These are phyloP conservation scores for Cordyceps tenuipes DNA, from an alignment of 2,329 filamentous ascomycete genomes.

Conservation along the genomic window DNA sequence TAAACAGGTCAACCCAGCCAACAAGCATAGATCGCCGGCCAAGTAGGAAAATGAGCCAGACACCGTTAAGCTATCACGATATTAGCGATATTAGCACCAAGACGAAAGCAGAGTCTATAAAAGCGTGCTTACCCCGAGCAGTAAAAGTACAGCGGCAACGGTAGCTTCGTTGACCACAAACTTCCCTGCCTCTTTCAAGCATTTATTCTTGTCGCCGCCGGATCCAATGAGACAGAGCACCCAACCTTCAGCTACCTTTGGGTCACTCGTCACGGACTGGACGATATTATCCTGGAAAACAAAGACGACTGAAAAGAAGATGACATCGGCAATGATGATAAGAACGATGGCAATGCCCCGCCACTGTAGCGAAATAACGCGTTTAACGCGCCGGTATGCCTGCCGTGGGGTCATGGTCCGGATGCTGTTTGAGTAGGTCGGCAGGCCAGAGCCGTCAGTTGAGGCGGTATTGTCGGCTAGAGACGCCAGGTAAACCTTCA, in stretches of 20 bases:
- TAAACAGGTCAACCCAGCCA: constrained; percentile 68
- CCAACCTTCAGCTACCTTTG: constrained; percentile 53
- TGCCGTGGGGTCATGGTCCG: constrained; percentile 73
- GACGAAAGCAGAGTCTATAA: not conserved
- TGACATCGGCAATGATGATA: constrained; percentile 82
- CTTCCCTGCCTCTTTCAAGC: constrained; percentile 48
- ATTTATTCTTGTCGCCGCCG: constrained; percentile 53
- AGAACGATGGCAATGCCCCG: constrained; percentile 82
- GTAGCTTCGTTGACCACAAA: constrained; percentile 69
- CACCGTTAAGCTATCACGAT: constrained; percentile 58
- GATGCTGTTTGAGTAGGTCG: constrained; percentile 63
- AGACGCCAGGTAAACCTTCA: constrained; percentile 87
- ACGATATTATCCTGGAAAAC: constrained; percentile 75
- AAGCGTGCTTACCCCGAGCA: constrained; percentile 59
- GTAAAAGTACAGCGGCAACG: constrained; percentile 70
- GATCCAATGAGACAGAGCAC: constrained; percentile 56
- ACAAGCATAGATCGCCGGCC: constrained; percentile 76
- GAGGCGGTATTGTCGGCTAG: constrained; percentile 64
- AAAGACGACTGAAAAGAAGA: constrained; percentile 90
- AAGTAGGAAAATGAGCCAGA: constrained; percentile 78
- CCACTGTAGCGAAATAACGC: constrained; percentile 90
- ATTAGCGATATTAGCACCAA: not conserved
- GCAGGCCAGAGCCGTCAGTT: constrained; percentile 63
- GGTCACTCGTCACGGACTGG: constrained; percentile 46
- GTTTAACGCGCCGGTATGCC: constrained; percentile 76